These are phyloP conservation scores for Aaosphaeria arxii DNA, from an alignment of 2,329 filamentous ascomycete species.

Conservation along the genomic window DNA sequence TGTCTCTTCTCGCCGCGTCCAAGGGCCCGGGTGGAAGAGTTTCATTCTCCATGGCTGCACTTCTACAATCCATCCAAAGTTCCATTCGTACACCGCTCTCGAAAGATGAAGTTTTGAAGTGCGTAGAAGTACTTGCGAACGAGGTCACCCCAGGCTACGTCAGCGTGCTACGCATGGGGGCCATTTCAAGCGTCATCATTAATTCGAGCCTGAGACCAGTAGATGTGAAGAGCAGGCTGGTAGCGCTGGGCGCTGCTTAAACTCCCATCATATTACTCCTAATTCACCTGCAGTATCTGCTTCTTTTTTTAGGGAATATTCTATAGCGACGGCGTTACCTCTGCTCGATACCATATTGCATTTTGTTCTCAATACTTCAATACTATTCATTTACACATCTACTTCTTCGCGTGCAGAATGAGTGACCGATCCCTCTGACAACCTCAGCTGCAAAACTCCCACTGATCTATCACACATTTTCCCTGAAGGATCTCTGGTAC, in stretches of 20 bases:
- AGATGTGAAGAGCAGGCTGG: slow-evolving; percentile 31
- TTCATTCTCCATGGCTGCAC: slow-evolving; percentile 43
- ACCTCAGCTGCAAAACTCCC: too few species aligned
- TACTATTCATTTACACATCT: too few species aligned
- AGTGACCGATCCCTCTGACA: too few species aligned
- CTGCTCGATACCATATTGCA: too few species aligned
- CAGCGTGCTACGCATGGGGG: slow-evolving; percentile 34
- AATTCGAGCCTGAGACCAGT: slow-evolving; percentile 31
- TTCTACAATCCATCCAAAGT: slow-evolving; percentile 43
- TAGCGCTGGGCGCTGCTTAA: slow-evolving; percentile 20
- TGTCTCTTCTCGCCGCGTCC: slow-evolving; percentile 41
- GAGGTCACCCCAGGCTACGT: slow-evolving; percentile 47
- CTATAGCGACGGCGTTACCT: too few species aligned
- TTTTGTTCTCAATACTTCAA: too few species aligned
- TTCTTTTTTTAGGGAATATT: too few species aligned
- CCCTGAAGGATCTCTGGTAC: too few species aligned
- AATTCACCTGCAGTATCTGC: too few species aligned
- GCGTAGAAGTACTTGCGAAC: slow-evolving; percentile 41
- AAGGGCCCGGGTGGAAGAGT: slow-evolving; percentile 32
- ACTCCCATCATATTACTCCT: too few species aligned
- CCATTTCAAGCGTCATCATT: slow-evolving; percentile 44
- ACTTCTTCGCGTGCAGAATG: too few species aligned
- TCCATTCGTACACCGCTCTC: slow-evolving; percentile 47
- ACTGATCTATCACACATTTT: too few species aligned
- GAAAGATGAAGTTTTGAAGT: slow-evolving; percentile 43